These are phyloP conservation scores for Elsinoe necatrix DNA, from an alignment of 2,329 filamentous ascomycete genomes.

Conservation along the genomic window DNA sequence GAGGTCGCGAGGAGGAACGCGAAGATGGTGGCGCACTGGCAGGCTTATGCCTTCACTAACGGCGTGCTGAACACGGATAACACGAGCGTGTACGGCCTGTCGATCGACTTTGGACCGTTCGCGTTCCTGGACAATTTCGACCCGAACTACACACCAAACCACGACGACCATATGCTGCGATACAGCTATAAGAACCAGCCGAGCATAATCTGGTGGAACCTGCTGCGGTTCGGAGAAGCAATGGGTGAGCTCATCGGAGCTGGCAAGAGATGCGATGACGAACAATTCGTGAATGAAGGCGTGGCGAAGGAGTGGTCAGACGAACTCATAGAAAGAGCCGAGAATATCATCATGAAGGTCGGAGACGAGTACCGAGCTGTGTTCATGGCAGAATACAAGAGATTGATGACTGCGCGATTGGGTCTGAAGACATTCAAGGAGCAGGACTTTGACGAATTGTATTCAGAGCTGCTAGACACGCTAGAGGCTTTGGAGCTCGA, in stretches of 20 bases:
- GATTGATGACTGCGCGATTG: constrained; percentile 69
- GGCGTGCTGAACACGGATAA: constrained; percentile 98
- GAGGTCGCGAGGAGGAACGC: constrained; percentile 83
- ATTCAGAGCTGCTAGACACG: constrained; percentile 72
- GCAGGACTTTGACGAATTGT: constrained; percentile 69
- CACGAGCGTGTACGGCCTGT: constrained; percentile 80
- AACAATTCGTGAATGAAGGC: constrained; percentile 62
- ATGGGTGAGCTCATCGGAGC: constrained; percentile 81
- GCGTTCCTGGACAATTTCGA: constrained; percentile 98
- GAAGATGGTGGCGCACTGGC: constrained; percentile 82
- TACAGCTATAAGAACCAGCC: constrained; percentile 94
- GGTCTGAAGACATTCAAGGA: constrained; percentile 64
- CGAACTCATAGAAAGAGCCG: constrained; percentile 67
- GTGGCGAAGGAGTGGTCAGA: constrained; percentile 60
- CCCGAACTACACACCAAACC: constrained; percentile 88
- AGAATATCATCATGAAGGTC: constrained; percentile 68
- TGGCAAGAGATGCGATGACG: constrained; percentile 61
- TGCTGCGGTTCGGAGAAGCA: constrained; percentile 82
- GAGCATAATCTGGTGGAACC: constrained; percentile 97
- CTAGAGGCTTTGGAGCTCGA: constrained; percentile 78
- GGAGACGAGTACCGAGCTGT: constrained; percentile 84
- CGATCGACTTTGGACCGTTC: constrained; percentile 92
- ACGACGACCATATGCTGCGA: constrained; percentile 79
- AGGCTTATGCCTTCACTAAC: constrained; percentile 99
- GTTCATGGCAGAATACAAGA: constrained; percentile 84